Evolutionary conservation across 805 yeast genomes (phyloP).

Genomic region (Lipomyces japonicus): DNA sequence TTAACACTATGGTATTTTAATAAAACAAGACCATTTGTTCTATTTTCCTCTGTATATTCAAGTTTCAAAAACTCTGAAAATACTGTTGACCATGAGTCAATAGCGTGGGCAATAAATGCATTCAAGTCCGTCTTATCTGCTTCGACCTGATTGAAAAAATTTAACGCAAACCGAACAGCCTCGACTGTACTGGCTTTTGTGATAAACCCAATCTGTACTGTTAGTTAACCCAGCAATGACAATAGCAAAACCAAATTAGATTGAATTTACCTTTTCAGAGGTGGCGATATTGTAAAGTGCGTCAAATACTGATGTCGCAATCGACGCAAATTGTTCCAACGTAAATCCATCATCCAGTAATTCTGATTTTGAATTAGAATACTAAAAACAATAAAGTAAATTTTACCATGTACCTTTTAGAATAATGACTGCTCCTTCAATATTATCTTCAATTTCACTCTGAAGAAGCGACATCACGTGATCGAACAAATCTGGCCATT

Average conservation of each 20-base stretch:
- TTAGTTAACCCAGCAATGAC: background rate
- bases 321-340: conserved; percentile 80
- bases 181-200: conserved; percentile 24
- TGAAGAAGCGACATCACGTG: conserved; percentile 41
- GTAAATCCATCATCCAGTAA: conserved; percentile 80
- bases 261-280: conserved; percentile 5
- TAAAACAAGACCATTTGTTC: conserved; percentile 2
- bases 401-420: conserved; percentile 12
- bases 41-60: background rate
- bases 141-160: conserved; percentile 24
- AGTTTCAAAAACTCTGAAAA: conserved; percentile 3
- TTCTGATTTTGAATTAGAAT: conserved; percentile 51
- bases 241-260: background rate
- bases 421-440: conserved; percentile 20
- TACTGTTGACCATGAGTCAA: conserved; percentile 20
- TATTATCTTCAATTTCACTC: conserved; percentile 45
- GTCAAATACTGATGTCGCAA: conserved; percentile 20
- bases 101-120: conserved; percentile 11
- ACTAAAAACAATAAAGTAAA: background rate
- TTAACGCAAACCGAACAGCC: conserved; percentile 21
- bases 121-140: conserved; percentile 3
- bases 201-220: conserved; percentile 5
- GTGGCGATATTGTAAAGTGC: conserved; percentile 13
- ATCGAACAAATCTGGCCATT: conserved; percentile 75
- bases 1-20: conserved; percentile 20